Conservation (phyloP, 768 basidiomycete genomes). For the Tylopilus rubrobrunneus region DNA sequence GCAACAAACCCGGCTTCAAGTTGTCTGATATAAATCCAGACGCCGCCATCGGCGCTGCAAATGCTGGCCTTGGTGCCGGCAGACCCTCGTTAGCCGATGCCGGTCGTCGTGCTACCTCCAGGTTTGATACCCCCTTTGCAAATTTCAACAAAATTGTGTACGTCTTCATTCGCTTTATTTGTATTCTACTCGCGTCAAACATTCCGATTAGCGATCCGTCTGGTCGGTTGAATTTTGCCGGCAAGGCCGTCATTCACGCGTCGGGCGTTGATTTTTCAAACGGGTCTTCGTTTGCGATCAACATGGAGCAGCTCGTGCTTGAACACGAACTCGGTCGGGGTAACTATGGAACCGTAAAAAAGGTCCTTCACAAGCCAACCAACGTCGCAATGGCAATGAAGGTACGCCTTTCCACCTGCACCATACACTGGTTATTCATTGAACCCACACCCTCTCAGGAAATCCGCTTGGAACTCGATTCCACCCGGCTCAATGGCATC, state of each 20-base stretch:
- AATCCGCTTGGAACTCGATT: constrained; percentile 94
- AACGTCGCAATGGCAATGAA: constrained; percentile 99
- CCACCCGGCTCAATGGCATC: constrained; percentile 90
- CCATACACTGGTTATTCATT: constrained; percentile 13
- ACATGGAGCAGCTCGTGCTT: constrained; percentile 89
- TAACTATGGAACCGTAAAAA: constrained; percentile 97
- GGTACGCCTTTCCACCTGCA: constrained; percentile 41
- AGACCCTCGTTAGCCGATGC: constrained; percentile 48
- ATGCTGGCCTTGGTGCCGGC: constrained; percentile 69
- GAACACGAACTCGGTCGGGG: constrained; percentile 94
- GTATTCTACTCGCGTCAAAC: constrained; percentile 2
- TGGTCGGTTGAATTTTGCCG: constrained; percentile 89
- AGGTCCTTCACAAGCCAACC: constrained; percentile 89
- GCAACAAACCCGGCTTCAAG: constrained; percentile 53
- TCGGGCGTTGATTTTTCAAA: constrained; percentile 86
- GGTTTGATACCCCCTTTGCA: constrained; percentile 75
- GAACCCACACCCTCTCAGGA: constrained; percentile 51
- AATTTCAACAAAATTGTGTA: constrained; percentile 95
- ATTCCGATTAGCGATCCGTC: constrained; percentile 73
- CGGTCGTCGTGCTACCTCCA: constrained; percentile 34
- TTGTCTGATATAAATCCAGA: constrained; percentile 58
- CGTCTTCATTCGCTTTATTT: constrained; percentile 30
- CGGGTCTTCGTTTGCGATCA: constrained; percentile 88
- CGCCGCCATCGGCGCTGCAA: constrained; percentile 51
- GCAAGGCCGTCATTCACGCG: constrained; percentile 90